These are phyloP conservation scores for Mycogone perniciosa DNA, from an alignment of 2,329 filamentous ascomycete species.

Conservation along the genomic window DNA sequence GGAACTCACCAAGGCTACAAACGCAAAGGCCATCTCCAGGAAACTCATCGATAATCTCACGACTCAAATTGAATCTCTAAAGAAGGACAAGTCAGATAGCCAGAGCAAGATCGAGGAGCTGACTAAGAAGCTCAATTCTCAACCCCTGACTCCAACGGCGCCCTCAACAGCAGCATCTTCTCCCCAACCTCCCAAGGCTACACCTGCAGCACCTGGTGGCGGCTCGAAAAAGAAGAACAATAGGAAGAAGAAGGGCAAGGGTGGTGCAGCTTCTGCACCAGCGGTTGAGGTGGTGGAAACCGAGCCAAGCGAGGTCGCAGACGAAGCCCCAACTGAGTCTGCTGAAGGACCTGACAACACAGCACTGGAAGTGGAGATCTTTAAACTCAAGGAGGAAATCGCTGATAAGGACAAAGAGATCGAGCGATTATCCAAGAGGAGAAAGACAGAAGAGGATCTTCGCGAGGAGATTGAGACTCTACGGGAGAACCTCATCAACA, in stretches of 20 bases:
- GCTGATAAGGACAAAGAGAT: slow-evolving; percentile 67
- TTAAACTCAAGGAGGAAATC: slow-evolving; percentile 46
- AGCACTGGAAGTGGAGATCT: slow-evolving; percentile 43
- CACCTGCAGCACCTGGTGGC: slow-evolving; percentile 12
- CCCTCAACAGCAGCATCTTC: slow-evolving; percentile 19
- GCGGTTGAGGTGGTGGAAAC: slow-evolving; percentile 21
- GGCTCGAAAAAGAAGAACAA: slow-evolving; percentile 62
- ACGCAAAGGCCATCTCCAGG: slow-evolving; percentile 36
- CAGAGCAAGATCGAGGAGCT: slow-evolving; percentile 34
- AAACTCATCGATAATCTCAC: slow-evolving; percentile 34
- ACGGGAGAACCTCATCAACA: slow-evolving; percentile 68
- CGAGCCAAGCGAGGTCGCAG: slow-evolving; percentile 28
- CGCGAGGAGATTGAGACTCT: slow-evolving; percentile 81
- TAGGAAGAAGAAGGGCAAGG: slow-evolving; percentile 86
- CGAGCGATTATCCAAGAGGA: slow-evolving; percentile 60
- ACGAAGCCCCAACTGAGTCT: slow-evolving; percentile 23
- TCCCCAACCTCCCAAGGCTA: slow-evolving; percentile 20
- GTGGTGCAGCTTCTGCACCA: slow-evolving; percentile 29
- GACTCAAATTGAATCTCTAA: slow-evolving; percentile 31
- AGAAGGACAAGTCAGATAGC: slow-evolving; percentile 27
- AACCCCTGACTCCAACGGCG: slow-evolving; percentile 17
- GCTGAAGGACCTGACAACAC: slow-evolving; percentile 25
- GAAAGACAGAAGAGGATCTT: slow-evolving; percentile 70
- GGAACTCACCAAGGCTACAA: slow-evolving; percentile 33
- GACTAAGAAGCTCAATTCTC: slow-evolving; percentile 35